These are phyloP conservation scores for Microthlaspi erraticum DNA, from an alignment of 345 rosid genomes.

Conservation along the genomic window DNA sequence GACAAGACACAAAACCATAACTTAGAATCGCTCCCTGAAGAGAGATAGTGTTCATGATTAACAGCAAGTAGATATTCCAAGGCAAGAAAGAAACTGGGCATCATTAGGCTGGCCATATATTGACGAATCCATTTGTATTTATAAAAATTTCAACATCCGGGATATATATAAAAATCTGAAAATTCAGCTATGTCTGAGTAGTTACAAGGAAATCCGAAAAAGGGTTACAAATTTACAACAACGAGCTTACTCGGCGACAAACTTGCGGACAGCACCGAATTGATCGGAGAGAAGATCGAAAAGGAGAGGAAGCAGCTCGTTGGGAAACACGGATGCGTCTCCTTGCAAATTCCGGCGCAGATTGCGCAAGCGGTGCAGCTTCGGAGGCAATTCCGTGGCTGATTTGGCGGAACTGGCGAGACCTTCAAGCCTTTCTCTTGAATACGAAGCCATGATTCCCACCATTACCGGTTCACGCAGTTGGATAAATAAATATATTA, in stretches of 20 bases:
- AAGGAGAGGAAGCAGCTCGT: slow-evolving; percentile 73
- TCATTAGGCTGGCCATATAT: no score
- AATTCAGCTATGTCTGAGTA: background rate
- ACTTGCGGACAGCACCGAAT: slow-evolving; percentile 76
- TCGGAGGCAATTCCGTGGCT: slow-evolving; percentile 65
- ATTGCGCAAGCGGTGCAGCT: slow-evolving; percentile 67
- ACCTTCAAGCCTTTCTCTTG: slow-evolving; percentile 59
- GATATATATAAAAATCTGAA: background rate
- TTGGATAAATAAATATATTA: background rate
- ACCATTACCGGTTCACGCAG: slow-evolving; percentile 47
- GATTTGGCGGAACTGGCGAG: slow-evolving; percentile 62
- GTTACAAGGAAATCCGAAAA: slow-evolving; percentile 10
- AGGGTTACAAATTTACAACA: background rate
- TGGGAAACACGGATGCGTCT: slow-evolving; percentile 50
- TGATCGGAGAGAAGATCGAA: slow-evolving; percentile 74
- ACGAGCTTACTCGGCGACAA: slow-evolving; percentile 66
- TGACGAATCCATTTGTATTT: no score
- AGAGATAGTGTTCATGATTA: slow-evolving; percentile 3
- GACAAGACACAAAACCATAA: background rate
- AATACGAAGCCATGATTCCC: slow-evolving; percentile 54
- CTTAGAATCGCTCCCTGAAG: slow-evolving; percentile 27
- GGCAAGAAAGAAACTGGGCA: no score
- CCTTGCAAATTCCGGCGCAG: slow-evolving; percentile 56
- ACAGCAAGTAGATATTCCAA: no score
- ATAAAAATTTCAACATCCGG: background rate